These are phyloP conservation scores for Penicillium sp. DNA, from an alignment of 2,329 filamentous ascomycete genomes.

Conservation along the genomic window DNA sequence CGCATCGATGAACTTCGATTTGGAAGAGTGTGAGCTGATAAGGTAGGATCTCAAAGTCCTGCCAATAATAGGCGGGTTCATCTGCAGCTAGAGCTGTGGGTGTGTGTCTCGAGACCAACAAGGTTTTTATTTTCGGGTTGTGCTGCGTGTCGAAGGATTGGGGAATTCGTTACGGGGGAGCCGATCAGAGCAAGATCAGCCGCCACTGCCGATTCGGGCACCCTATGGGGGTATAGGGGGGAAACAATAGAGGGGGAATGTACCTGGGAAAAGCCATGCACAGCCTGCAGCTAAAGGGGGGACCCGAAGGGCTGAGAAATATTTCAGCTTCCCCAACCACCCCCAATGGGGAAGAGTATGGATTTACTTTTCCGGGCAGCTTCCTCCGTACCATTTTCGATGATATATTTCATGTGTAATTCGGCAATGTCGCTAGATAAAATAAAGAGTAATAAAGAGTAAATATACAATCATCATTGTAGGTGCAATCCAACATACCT, in stretches of 20 bases:
- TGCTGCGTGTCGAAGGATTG: constrained; percentile 12
- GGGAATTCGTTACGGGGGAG: constrained; percentile 12
- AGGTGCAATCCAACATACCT: background rate
- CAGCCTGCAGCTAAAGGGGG: constrained; percentile 10
- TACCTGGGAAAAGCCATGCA: constrained; percentile 15
- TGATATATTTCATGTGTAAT: background rate
- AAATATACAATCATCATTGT: constrained; percentile 6
- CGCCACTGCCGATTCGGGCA: constrained; percentile 21
- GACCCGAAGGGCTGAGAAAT: constrained; percentile 4
- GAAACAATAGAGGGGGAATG: constrained; percentile 8
- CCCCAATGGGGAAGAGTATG: background rate
- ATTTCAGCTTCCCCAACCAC: background rate
- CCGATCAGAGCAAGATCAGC: constrained; percentile 21
- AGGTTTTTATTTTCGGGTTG: constrained; percentile 7
- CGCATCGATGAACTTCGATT: constrained; percentile 11
- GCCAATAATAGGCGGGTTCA: constrained; percentile 13
- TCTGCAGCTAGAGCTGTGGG: constrained; percentile 9
- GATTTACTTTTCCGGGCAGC: background rate
- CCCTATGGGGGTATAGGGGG: constrained; percentile 6
- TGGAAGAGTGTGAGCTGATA: constrained; percentile 6
- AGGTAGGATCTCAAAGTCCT: constrained; percentile 15
- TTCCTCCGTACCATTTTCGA: background rate
- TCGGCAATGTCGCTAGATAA: background rate
- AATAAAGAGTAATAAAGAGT: background rate
- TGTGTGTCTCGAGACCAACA: constrained; percentile 15